Conservation (phyloP, 371 early-diverging fungal species). For the Mucor mucedo region DNA sequence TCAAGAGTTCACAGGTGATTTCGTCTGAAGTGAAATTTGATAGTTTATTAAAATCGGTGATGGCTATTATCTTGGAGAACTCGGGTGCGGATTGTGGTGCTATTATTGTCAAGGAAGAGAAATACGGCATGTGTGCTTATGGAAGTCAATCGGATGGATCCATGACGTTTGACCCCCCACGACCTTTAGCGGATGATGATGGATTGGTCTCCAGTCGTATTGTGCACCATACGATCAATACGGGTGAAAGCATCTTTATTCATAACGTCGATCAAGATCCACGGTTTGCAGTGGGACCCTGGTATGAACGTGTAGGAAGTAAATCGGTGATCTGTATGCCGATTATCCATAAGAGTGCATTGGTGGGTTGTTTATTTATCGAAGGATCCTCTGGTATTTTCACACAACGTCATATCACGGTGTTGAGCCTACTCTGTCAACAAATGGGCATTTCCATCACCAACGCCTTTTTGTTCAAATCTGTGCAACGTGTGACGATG, state of each 20-base stretch:
- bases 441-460: slow-evolving; percentile 67
- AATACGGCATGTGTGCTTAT: slow-evolving; percentile 47
- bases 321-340: slow-evolving; percentile 65
- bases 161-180: slow-evolving; percentile 51
- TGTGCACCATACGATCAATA: slow-evolving; percentile 48
- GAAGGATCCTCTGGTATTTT: slow-evolving; percentile 63
- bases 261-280: slow-evolving; percentile 45
- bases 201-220: slow-evolving; percentile 44
- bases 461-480: slow-evolving; percentile 59
- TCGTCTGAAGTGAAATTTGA: slow-evolving; percentile 54
- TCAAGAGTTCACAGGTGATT: slow-evolving; percentile 56
- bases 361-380: slow-evolving; percentile 61
- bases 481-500: slow-evolving; percentile 48
- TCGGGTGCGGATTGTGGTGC: slow-evolving; percentile 55
- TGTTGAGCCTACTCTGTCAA: slow-evolving; percentile 60
- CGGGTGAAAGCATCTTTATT: slow-evolving; percentile 46
- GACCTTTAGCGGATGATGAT: slow-evolving; percentile 36
- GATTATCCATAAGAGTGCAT: slow-evolving; percentile 52
- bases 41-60: slow-evolving; percentile 44
- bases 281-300: slow-evolving; percentile 49
- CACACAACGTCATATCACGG: slow-evolving; percentile 59
- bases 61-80: slow-evolving; percentile 52
- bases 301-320: slow-evolving; percentile 50
- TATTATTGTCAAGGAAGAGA: slow-evolving; percentile 50
- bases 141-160: slow-evolving; percentile 44